Conservation (phyloP, 257 asterid species). For the Solanum rostratum region DNA sequence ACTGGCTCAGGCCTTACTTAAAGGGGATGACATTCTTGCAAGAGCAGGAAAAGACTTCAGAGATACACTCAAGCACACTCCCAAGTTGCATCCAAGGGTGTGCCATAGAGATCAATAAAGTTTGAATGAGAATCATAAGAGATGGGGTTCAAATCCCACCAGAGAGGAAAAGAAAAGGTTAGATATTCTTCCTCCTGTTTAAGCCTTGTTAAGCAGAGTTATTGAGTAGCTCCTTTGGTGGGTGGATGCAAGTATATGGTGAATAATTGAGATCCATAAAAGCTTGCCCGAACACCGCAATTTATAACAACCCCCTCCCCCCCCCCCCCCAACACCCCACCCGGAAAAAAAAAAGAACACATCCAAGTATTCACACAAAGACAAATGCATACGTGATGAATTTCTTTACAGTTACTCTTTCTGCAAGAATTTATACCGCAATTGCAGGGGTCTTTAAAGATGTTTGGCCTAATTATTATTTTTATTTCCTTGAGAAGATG, state of each 20-base stretch:
- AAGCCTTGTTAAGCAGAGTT: not conserved
- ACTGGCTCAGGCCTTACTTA: not conserved
- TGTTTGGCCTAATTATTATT: not conserved
- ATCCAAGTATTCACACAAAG: not conserved
- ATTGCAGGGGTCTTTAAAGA: not conserved
- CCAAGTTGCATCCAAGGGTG: not conserved
- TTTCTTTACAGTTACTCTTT: not conserved
- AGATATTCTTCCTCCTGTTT: not conserved
- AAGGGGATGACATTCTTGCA: not conserved
- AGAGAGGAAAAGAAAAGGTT: not conserved
- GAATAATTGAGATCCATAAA: not conserved
- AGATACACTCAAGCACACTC: not conserved
- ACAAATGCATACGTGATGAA: not conserved
- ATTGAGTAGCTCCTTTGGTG: not conserved
- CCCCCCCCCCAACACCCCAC: too few species aligned
- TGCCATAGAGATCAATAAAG: not conserved
- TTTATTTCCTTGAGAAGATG: not conserved
- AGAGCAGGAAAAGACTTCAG: not conserved
- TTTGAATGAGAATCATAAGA: not conserved
- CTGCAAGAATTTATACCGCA: not conserved
- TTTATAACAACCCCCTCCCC: not conserved
- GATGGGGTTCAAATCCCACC: not conserved
- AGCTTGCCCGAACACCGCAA: not conserved
- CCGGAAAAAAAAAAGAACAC: too few species aligned
- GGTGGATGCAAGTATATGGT: not conserved